These are phyloP conservation scores for Saccharomycopsis babjevae DNA, from an alignment of 805 yeast species.

Conservation along the genomic window DNA sequence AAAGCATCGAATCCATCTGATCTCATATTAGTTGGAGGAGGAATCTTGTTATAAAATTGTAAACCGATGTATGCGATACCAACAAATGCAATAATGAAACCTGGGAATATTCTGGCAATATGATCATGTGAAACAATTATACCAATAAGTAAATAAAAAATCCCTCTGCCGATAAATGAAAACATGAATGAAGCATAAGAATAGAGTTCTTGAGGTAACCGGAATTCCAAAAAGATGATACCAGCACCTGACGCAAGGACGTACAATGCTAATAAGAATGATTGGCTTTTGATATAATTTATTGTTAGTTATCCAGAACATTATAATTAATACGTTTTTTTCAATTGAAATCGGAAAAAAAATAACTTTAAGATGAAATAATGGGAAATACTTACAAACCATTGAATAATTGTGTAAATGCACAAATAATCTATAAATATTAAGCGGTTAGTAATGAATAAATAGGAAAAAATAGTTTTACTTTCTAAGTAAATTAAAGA, in stretches of 20 bases:
- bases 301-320: slow-evolving; percentile 12
- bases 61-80: slow-evolving; percentile 53
- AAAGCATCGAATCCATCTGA: slow-evolving; percentile 33
- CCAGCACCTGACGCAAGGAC: slow-evolving; percentile 44
- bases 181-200: slow-evolving; percentile 58
- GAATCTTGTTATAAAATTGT: slow-evolving; percentile 64
- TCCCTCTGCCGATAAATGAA: slow-evolving; percentile 50
- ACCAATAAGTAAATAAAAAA: slow-evolving; percentile 42
- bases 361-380: background rate
- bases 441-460: background rate
- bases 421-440: slow-evolving; percentile 3
- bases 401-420: slow-evolving; percentile 38
- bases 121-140: slow-evolving; percentile 41
- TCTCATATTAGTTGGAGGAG: slow-evolving; percentile 78
- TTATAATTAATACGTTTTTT: background rate
- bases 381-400: slow-evolving; percentile 19
- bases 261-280: slow-evolving; percentile 49
- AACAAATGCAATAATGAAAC: slow-evolving; percentile 43
- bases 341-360: background rate
- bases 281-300: slow-evolving; percentile 20
- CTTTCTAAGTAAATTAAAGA: background rate
- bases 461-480: background rate
- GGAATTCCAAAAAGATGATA: slow-evolving; percentile 36
- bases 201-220: slow-evolving; percentile 47
- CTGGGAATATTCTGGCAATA: slow-evolving; percentile 46